Evolutionary conservation across 2,329 filamentous ascomycete species (phyloP), one percentile per base, ranked within the genome.

Genomic region (Emericellopsis cladophorae): DNA sequence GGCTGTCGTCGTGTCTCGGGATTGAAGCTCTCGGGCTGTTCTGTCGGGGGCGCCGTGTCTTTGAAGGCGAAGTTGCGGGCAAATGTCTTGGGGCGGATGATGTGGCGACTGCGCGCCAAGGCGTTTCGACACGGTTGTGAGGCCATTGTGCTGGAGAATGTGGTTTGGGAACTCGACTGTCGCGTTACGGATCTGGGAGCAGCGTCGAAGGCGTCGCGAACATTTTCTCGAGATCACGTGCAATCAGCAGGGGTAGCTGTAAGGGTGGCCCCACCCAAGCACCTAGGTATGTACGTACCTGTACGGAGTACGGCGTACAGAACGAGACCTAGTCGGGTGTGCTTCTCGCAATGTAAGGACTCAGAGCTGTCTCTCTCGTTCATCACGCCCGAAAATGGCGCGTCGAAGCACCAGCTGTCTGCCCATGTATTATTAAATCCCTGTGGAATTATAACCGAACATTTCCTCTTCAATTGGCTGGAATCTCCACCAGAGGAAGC

Each of bases 211-310:
- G n/a, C 16, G 37, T 49, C 50, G 47, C 42, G 45, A 56, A 56
- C 53, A 56, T 56, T 57, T 57, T 57, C 51, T 53, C 43, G 43
- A 48, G 40, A 48, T 56, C 54, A 57, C 54, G 54, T 57, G 37
- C 37, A 15, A 9, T n/a, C 33, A 7, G 15, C 21, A 39, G 29
- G 37, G 35, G 36, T 31, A 34, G 21, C 15, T 32, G 18, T 18
- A n/a, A n/a, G 14, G 26, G 15, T 31, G 18, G 32, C 32, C 29
- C 39, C 32, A 29, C 31, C 21, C 16, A 11, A 37, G 15, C 22
- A 37, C 14, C 16, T 37, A n/a, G n/a, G n/a, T n/a, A n/a, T n/a
- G 16, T 5, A 31, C 4, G 18, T 21, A 21, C 18, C 18, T 21
- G 18, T 21, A 21, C 18, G 18, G 18, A 3, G 18, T 5, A 21